These are phyloP conservation scores for Arthrobotrys sinensis DNA, from an alignment of 2,329 filamentous ascomycete species.

Conservation along the genomic window DNA sequence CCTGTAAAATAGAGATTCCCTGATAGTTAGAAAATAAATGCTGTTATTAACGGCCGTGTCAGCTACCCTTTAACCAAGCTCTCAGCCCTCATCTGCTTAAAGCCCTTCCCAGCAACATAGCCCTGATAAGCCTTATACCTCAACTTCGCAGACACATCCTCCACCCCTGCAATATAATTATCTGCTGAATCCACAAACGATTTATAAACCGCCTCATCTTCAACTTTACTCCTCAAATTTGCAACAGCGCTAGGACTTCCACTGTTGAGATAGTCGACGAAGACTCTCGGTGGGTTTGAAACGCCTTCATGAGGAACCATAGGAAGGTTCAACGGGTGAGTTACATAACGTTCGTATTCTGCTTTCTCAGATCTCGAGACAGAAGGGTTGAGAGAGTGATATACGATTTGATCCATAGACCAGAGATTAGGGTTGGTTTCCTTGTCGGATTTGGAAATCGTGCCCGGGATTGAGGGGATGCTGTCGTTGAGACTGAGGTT, in stretches of 20 bases:
- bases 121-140: conserved; percentile 96
- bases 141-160: conserved; percentile 87
- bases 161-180: conserved; percentile 87
- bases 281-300: conserved; percentile 68
- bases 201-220: conserved; percentile 80
- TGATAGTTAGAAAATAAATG: background rate
- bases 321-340: conserved; percentile 88
- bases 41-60: background rate
- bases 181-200: conserved; percentile 84
- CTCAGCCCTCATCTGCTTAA: conserved; percentile 61
- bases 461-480: conserved; percentile 47
- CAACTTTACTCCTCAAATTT: conserved; percentile 72
- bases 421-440: conserved; percentile 68
- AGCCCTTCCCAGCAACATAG: conserved; percentile 76
- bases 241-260: conserved; percentile 63
- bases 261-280: conserved; percentile 63
- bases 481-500: conserved; percentile 55
- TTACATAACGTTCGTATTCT: conserved; percentile 90
- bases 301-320: conserved; percentile 76
- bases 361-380: conserved; percentile 82
- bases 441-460: conserved; percentile 43
- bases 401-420: conserved; percentile 88
- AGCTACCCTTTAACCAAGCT: conserved; percentile 51
- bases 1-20: background rate
- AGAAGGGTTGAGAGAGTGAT: conserved; percentile 86